phyloP scores from a whole-genome alignment of 768 basidiomycete species.

The Sporobolomyces phaffii region DNA sequence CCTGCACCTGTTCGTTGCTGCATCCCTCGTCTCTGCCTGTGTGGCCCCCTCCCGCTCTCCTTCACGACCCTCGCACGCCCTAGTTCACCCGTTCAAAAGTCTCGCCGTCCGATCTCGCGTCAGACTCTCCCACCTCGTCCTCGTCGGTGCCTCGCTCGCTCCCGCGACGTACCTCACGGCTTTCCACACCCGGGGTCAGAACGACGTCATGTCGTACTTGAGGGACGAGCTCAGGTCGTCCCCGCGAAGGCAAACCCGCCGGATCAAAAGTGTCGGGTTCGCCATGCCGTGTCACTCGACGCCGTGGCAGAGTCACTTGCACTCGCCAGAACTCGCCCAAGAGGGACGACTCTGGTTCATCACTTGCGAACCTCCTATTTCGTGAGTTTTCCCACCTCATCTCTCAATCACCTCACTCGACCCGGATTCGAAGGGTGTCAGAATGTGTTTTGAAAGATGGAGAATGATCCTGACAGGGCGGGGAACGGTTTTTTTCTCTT shows the following conservation, averaged over 20 bases:
- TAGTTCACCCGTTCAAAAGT: neutral
- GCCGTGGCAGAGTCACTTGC: slow-evolving; percentile 82
- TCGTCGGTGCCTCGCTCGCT: slow-evolving; percentile 9
- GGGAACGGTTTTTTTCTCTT: too few species aligned
- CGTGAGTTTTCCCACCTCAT: slow-evolving; percentile 54
- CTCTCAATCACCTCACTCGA: neutral
- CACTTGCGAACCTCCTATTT: slow-evolving; percentile 84
- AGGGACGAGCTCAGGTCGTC: slow-evolving; percentile 51
- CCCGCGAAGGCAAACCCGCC: slow-evolving; percentile 37
- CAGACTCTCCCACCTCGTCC: slow-evolving; percentile 20
- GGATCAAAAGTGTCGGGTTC: slow-evolving; percentile 62
- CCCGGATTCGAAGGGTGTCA: too few species aligned
- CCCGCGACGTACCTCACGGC: slow-evolving; percentile 40
- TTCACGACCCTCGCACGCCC: neutral
- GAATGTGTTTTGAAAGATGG: too few species aligned
- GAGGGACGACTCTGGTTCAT: slow-evolving; percentile 67
- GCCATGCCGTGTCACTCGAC: slow-evolving; percentile 97
- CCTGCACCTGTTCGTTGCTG: slow-evolving; percentile 70
- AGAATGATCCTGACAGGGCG: too few species aligned
- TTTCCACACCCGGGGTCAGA: slow-evolving; percentile 72
- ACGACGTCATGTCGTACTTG: slow-evolving; percentile 66
- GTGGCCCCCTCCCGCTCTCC: slow-evolving; percentile 43
- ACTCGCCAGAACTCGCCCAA: slow-evolving; percentile 58
- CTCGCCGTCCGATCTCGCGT: neutral
- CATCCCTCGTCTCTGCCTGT: slow-evolving; percentile 54